Percentiles rank a stretch among this genome's conserved stretches.
These are phyloP conservation scores for Clarireedia sp. DNA, from an alignment of 2,329 filamentous ascomycete genomes.

Conservation along the genomic window DNA sequence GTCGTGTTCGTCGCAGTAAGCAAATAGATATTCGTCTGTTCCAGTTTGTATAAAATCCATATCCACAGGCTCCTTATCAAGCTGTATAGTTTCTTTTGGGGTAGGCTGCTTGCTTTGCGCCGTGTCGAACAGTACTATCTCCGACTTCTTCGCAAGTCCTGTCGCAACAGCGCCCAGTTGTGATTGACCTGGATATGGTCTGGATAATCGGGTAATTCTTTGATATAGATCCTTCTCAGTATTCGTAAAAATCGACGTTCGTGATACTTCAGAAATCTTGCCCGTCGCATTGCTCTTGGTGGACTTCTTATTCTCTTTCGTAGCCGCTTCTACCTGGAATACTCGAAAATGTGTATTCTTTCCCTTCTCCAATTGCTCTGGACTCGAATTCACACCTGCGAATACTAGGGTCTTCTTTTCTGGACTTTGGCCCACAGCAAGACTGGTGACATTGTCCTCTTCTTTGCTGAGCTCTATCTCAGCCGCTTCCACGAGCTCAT, in stretches of 20 bases:
- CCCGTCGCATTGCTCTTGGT: conserved; percentile 25
- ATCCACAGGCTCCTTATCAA: conserved; percentile 55
- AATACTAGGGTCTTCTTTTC: conserved; percentile 50
- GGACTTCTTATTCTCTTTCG: conserved; percentile 27
- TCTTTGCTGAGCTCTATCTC: conserved; percentile 73
- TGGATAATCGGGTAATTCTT: conserved; percentile 47
- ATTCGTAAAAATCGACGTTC: conserved; percentile 44
- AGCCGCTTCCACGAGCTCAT: conserved; percentile 49
- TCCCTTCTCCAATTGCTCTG: conserved; percentile 61
- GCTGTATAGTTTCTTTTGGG: conserved; percentile 41
- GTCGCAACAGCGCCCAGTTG: conserved; percentile 73
- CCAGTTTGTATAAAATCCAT: conserved; percentile 60
- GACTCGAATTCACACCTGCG: conserved; percentile 78
- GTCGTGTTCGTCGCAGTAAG: conserved; percentile 71
- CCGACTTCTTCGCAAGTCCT: conserved; percentile 64
- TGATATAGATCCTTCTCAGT: conserved; percentile 48
- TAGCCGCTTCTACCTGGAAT: conserved; percentile 48
- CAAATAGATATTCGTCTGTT: conserved; percentile 58
- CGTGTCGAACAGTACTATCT: conserved; percentile 74
- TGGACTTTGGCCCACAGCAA: conserved; percentile 60
- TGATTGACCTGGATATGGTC: conserved; percentile 41
- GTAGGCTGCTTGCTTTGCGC: conserved; percentile 42
- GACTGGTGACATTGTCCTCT: conserved; percentile 82
- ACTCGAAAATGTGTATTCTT: conserved; percentile 80
- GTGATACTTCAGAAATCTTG: conserved; percentile 45